Base-by-base conservation (phyloP, 441 rosid genomes). In the Adansonia gregorii region DNA sequence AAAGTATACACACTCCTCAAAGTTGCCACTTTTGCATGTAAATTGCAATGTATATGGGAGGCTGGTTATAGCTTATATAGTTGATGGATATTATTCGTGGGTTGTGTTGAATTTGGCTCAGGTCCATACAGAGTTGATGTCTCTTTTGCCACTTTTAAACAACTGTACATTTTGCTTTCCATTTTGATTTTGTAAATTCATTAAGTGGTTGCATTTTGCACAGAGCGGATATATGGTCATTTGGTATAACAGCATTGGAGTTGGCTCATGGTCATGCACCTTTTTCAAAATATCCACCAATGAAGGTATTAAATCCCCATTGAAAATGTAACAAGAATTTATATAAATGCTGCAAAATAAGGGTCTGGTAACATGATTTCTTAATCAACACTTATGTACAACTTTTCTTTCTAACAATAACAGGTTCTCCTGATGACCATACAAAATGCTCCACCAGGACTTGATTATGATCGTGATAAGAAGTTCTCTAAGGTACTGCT, bases 141-240 rank as follows among this genome's bases (percentile, higher is more conserved):
- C 9, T 31, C 48, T 71, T 17, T 27, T 46, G 41, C 12, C 3
- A 46, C 11, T 20, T 12, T 69, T 24, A 68, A 14, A 67, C n/a
- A 68, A 22, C 14, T n/a, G 43, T 58, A 46, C 27, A 8, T 71
- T 64, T 67, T 67, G 35, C 6, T 19, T 71, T 64, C 56, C 58
- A 55, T 2, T 5, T 35, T 43, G 45, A 56, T 56, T 51, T 72
- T 45, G 45, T 59, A 67, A 59, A 72, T 80, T 67, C 85, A 78
- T 82, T 74, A 76, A 56, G 81, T 79, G 48, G 14, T 77, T 82
- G 79, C 24, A 56, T 78, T 80, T 56, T 82, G 27, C 60, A 20
- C 90, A 97, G 99, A 94, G 99, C 99, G 79, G 99, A 97, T 84
- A 92, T 97, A 39, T 94, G 98, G 99, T 97, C 99, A 55, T 92